A percentile compares a stretch with the other conserved stretches of the same genome.
Evolutionary conservation across 2,329 filamentous ascomycete species (phyloP).

Genomic region (Alternaria tenuissima): DNA sequence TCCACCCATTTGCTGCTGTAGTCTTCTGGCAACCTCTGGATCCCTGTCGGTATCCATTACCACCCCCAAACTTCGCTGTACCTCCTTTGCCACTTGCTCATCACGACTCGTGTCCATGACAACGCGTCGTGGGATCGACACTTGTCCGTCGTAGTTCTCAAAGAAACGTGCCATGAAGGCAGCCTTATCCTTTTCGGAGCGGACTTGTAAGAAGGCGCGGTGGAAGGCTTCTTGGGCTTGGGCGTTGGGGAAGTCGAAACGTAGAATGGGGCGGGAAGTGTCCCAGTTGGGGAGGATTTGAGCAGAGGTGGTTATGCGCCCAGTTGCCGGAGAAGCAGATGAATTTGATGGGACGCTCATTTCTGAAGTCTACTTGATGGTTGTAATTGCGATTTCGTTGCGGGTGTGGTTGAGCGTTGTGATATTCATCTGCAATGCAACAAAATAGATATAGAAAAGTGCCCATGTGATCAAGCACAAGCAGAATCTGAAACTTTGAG

Average conservation of each 20-base stretch:
- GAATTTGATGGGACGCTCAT: background rate
- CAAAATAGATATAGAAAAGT: background rate
- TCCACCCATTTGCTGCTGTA: background rate
- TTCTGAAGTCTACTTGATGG: background rate
- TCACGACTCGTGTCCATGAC: constrained; percentile 2
- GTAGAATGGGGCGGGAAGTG: background rate
- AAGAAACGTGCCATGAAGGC: background rate
- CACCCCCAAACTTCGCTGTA: background rate
- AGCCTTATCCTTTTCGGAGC: background rate
- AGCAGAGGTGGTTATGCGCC: background rate
- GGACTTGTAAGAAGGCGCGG: background rate
- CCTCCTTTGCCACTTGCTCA: background rate
- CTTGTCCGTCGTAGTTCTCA: constrained; percentile 2
- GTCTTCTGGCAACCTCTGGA: background rate
- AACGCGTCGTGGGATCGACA: background rate
- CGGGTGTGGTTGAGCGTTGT: background rate
- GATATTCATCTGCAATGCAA: background rate
- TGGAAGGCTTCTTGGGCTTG: background rate
- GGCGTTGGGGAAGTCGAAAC: constrained; percentile 2
- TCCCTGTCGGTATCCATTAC: background rate
- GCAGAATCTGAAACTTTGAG: background rate
- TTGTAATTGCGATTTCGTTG: background rate
- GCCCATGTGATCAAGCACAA: background rate
- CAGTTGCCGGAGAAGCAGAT: background rate
- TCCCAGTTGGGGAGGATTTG: background rate